Base-by-base conservation (phyloP, 176 grass and related monocot genomes). In the Alopecurus myosuroides region DNA sequence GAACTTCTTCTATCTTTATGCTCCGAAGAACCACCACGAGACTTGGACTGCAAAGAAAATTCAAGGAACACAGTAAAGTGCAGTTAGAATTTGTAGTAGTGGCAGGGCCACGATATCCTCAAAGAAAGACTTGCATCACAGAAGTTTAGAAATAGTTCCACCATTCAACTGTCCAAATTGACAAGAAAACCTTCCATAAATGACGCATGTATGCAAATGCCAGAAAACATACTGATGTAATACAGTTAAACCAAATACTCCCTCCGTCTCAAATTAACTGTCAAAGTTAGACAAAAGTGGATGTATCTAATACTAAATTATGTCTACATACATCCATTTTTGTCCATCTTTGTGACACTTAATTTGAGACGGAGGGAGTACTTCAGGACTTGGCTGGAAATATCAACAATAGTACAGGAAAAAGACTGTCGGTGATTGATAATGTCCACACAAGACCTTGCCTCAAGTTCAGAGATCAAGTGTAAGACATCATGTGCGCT, bases 391-490 rank as follows among this genome's bases (percentile, higher is more conserved):
- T 22, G 62, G 23, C 13, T 35, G 5, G 20, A 22, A 68, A 68
- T 53, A 35, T n/a, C 25, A 65, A 41, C 45, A 88, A 10, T 33
- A 37, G 63, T 81, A 30, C 33, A 60, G 31, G 49, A 22, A 85
- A 77, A 37, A 60, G 22, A 22, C 17, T 88, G 91, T 94, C 95
- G 91, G 90, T 6, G 30, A 80, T 84, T 14, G 50, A 82, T 86
- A 31, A 58, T 79, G 82, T 93, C 92, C 81, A 87, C 86, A 91
- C 65, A 79, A 42, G 53, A 86, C 87, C 92, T 94, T 91, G 89
- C 86, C 92, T 89, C 80, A 91, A 79, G 87, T 86, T 91, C 84
- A 88, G 92, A 89, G 92, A 91, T 91, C 73, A 90, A 92, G 85
- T 71, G 74, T 87, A 84, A 86, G 82, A 88, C 58, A 88, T 85